Conservation (phyloP, 2,329 filamentous ascomycete genomes). For the Fusarium praegraminearum region DNA sequence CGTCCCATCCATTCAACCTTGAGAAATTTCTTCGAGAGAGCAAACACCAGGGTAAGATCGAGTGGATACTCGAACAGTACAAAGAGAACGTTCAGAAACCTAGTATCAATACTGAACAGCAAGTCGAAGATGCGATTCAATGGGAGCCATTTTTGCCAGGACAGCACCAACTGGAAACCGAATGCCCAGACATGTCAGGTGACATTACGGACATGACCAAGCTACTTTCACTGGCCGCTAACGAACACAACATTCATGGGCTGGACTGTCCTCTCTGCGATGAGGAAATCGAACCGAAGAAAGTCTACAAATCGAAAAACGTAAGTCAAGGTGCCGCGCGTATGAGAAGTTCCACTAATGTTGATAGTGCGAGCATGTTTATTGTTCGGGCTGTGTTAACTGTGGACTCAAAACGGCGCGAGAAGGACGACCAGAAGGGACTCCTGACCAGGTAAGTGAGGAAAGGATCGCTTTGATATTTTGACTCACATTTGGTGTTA, state of each 20-base stretch:
- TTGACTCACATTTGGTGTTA: fast-evolving
- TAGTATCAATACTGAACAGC: not conserved
- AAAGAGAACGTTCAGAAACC: not conserved
- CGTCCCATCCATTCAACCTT: not conserved
- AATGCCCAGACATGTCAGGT: not conserved
- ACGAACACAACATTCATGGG: not conserved
- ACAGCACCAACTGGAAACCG: not conserved
- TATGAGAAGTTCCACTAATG: conserved; percentile 25
- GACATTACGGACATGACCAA: not conserved
- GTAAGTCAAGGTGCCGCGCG: not conserved
- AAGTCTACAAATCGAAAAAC: not conserved
- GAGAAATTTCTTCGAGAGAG: not conserved
- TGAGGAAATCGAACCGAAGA: not conserved
- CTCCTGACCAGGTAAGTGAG: not conserved
- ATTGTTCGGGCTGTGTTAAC: conserved; percentile 45
- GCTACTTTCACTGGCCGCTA: not conserved
- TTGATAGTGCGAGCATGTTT: conserved; percentile 52
- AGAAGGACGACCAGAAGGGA: not conserved
- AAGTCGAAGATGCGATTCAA: not conserved
- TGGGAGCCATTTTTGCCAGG: not conserved
- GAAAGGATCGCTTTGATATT: not conserved
- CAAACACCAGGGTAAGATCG: not conserved
- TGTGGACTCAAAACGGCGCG: not conserved
- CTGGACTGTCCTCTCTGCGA: not conserved
- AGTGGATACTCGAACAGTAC: not conserved